Evolutionary conservation across 2,329 filamentous ascomycete species (phyloP).

Genomic region (Monosporascus sp.): DNA sequence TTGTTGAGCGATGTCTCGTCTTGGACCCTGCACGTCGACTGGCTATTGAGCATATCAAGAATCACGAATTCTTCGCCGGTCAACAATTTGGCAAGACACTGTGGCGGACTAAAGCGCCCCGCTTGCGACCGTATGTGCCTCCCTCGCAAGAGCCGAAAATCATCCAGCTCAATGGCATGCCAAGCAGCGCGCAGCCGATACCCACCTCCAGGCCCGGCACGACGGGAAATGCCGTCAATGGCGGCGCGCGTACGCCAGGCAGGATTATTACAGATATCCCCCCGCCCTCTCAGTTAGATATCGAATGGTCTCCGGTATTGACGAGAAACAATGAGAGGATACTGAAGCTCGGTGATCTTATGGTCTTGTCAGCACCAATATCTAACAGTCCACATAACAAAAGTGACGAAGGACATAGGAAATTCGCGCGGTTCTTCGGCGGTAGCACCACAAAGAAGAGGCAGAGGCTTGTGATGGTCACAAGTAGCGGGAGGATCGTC

Average conservation of each 20-base stretch:
- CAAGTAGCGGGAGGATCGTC: conserved; percentile 82
- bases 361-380: conserved; percentile 74
- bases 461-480: conserved; percentile 90
- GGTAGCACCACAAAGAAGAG: conserved; percentile 88
- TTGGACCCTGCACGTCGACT: conserved; percentile 79
- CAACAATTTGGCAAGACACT: conserved; percentile 76
- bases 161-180: conserved; percentile 64
- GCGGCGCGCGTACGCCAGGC: conserved; percentile 56
- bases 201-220: conserved; percentile 22
- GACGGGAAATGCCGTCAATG: conserved; percentile 37
- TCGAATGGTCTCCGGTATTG: conserved; percentile 96
- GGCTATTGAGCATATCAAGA: conserved; percentile 93
- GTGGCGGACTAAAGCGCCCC: conserved; percentile 86
- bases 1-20: conserved; percentile 86
- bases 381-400: conserved; percentile 69
- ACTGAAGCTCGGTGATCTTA: conserved; percentile 84
- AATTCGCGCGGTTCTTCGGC: conserved; percentile 89
- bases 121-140: conserved; percentile 77
- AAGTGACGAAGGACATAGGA: conserved; percentile 71
- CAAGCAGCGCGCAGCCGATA: conserved; percentile 24
- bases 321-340: conserved; percentile 90
- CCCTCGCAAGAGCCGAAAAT: conserved; percentile 66
- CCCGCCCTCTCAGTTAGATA: conserved; percentile 93
- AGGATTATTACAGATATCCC: conserved; percentile 91
- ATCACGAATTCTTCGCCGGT: conserved; percentile 90